Evolutionary conservation across 495 filamentous ascomycete genomes (phyloP), one percentile per base, ranked within the genome.

Genomic region (Aspergillus kassunensis): DNA sequence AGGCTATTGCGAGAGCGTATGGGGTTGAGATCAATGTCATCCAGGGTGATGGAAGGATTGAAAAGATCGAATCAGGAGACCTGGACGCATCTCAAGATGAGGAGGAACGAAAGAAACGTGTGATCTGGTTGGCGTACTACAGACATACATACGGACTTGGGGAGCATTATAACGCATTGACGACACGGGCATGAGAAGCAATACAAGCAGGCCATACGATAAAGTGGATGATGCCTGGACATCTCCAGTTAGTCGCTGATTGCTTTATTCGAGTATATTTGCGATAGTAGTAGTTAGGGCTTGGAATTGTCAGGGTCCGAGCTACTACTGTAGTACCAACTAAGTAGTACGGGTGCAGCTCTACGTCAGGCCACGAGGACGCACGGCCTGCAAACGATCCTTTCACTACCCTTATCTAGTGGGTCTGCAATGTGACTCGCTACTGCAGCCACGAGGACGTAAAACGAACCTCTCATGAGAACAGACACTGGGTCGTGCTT

Each of bases 101-200:
- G 33, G 73, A 77, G 55, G 66, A 72, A 36, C 62, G 61, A 52
- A 53, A 41, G n/a, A 68, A 58, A 37, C 62, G 69, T 35, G 61
- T 72, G 16, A 75, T 97, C 25, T 98, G 93, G 93, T 69, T 98
- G 68, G 91, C 90, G 19, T 98, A 97, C 69, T 97, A 97, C 70
- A 76, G 87, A 54, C 91, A 97, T 72, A 84, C 84, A 45, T 97
- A 90, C 72, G 91, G 91, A 2, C 72, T 97, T 15, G 93, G 93
- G 11, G 92, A 97, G 76, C 93, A 98, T 72, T 98, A 97, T 71
- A 98, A 97, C 63, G 95, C 91, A 19, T 71, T 98, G 25, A 54
- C 60, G 30, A 69, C 66, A 52, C 49, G 59, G 24, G 40, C 56
- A 57, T 27, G 31, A 15, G 19, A 23, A 3, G 8, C n/a, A 35